Base-by-base conservation (phyloP, 192 early-diverging fungal genomes). In the Ramicandelaber brevisporus region DNA sequence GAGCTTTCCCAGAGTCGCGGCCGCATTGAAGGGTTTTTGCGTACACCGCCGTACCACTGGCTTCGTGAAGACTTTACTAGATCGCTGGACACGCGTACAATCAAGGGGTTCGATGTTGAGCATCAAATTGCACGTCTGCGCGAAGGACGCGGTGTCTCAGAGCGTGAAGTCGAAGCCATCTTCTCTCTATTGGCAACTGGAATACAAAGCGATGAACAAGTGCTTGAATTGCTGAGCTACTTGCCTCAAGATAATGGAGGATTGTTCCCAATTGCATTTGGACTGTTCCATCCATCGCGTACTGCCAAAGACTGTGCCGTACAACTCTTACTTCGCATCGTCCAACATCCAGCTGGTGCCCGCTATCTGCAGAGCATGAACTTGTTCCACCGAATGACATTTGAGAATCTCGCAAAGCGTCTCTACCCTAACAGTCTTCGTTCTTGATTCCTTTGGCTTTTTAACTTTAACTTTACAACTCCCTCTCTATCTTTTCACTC, bases 11-110 rank as follows among this genome's bases (percentile, higher is more conserved):
- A 68, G 16, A 68, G 80, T 53, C 43, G 67, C 20, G 65, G 61
- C 28, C 52, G 84, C 28, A 79, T 89, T 26, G 83, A 89, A 48
- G 89, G 80, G 5, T 95, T 85, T 63, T 55, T 77, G 8, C 44
- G 52, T 17, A 80, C 81, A 0, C 69, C 65, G 18, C 65, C 70
- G 0, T 88, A 80, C 50, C 50, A 65, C 45, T 68, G 77, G 37
- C 31, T 42, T 14, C 29, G 34, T n/a, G 43, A 68, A 44, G 73
- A 79, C 45, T 67, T 68, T 39, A 43, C 57, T 37, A 41, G 50
- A 4, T 53, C 50, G 48, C 41, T 71, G 28, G 47, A 59, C 14
- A 44, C 43, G 21, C 44, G 67, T 22, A 56, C 59, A 9, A 64
- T 80, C 13, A 47, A 52, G 29, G 47, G 63, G 23, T 48, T 80